phyloP scores from a whole-genome alignment of 495 filamentous ascomycete species.

The Tuber magnatum region DNA sequence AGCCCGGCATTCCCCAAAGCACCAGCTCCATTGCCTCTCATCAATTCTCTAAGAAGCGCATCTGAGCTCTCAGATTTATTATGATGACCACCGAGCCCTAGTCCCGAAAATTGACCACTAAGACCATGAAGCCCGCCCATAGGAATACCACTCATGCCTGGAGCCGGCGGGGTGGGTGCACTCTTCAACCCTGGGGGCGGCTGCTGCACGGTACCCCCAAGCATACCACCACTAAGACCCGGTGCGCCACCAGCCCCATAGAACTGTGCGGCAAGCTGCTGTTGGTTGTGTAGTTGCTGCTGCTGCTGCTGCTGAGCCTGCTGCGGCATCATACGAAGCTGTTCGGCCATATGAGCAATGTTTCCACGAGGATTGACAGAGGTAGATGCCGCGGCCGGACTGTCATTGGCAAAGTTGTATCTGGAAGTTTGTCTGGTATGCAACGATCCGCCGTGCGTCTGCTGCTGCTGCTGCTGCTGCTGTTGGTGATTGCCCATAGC shows the following conservation, averaged over 20 bases:
- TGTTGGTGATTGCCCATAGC: conserved; percentile 26
- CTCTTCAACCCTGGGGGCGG: conserved; percentile 94
- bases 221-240: conserved; percentile 25
- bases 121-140: conserved; percentile 61
- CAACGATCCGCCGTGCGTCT: conserved; percentile 31
- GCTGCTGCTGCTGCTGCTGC: conserved; percentile 35
- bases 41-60: conserved; percentile 34
- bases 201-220: conserved; percentile 59
- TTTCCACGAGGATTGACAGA: conserved; percentile 77
- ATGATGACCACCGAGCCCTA: conserved; percentile 36
- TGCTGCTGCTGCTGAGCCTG: conserved; percentile 47
- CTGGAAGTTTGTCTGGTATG: conserved; percentile 76
- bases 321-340: conserved; percentile 80
- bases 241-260: conserved; percentile 49
- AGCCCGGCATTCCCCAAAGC: conserved; percentile 26
- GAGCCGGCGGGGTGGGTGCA: conserved; percentile 71
- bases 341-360: conserved; percentile 78
- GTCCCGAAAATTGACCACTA: conserved; percentile 48
- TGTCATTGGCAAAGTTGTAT: conserved; percentile 80
- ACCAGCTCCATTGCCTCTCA: conserved; percentile 31
- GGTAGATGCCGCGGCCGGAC: conserved; percentile 49
- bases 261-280: conserved; percentile 53
- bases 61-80: conserved; percentile 33
- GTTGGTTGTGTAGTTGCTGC: conserved; percentile 51
- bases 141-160: conserved; percentile 41